These are phyloP conservation scores for Tetracladium marchalianum DNA, from an alignment of 495 filamentous ascomycete genomes.

Conservation along the genomic window DNA sequence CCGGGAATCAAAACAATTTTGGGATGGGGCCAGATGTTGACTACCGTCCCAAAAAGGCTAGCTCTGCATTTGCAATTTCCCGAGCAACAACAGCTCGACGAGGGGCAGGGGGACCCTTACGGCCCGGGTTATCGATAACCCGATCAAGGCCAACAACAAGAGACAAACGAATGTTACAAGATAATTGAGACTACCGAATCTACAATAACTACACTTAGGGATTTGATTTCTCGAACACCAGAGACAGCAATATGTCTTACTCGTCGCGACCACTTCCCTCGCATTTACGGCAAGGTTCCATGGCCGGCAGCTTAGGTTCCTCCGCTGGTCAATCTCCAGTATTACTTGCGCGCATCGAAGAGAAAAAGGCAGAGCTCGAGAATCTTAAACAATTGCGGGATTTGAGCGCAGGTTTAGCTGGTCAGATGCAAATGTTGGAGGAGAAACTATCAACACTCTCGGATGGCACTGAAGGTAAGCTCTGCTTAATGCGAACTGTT, in stretches of 20 bases:
- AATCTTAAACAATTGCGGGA: conserved; percentile 80
- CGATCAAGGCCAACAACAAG: too few relatives aligned
- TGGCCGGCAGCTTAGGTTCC: conserved; percentile 29
- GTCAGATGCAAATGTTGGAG: conserved; percentile 86
- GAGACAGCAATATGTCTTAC: conserved; percentile 41
- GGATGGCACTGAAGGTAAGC: conserved; percentile 81
- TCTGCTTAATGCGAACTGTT: not conserved
- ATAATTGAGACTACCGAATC: too few relatives aligned
- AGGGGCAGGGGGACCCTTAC: not conserved
- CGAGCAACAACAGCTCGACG: too few relatives aligned
- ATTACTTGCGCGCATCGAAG: conserved; percentile 76
- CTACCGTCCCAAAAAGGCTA: conserved; percentile 6
- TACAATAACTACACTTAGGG: too few relatives aligned
- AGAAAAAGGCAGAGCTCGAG: conserved; percentile 89
- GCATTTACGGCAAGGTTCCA: conserved; percentile 52
- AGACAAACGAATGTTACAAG: too few relatives aligned
- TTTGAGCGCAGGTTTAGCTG: conserved; percentile 75
- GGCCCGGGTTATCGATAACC: not conserved
- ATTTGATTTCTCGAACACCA: not conserved
- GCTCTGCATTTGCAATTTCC: not conserved
- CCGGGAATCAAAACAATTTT: not conserved
- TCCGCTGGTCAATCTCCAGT: conserved; percentile 64
- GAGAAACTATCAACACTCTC: conserved; percentile 79
- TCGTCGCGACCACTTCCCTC: conserved; percentile 47
- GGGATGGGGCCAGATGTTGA: conserved; percentile 1